phyloP scores from a whole-genome alignment of 2,329 filamentous ascomycete genomes.

The Didymella exigua region DNA sequence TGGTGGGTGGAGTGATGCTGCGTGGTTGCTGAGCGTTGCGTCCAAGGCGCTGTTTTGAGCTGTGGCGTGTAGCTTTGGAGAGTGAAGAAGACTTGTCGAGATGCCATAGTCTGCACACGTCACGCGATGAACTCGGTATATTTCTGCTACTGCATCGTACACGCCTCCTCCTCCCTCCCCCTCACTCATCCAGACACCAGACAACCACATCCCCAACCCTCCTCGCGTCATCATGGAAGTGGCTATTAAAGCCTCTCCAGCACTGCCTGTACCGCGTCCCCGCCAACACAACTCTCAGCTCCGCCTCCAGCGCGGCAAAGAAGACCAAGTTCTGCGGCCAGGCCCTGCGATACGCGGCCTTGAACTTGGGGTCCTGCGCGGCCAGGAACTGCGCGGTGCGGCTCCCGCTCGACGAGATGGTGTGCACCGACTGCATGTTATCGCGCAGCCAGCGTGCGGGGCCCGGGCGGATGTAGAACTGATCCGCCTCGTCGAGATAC shows the following conservation, averaged over 20 bases:
- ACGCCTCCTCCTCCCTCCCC: neutral
- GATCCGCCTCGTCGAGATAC: conserved; percentile 89
- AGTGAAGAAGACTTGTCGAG: too few relatives aligned
- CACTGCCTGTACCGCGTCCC: conserved; percentile 61
- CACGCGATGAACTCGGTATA: too few relatives aligned
- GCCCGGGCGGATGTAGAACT: conserved; percentile 75
- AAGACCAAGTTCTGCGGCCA: conserved; percentile 59
- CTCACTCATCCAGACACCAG: conserved; percentile 54
- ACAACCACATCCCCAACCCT: conserved; percentile 67
- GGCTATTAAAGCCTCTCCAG: conserved; percentile 65
- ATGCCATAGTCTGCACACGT: too few relatives aligned
- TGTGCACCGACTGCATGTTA: conserved; percentile 47
- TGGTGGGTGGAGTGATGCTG: conserved; percentile 64
- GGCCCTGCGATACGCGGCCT: conserved; percentile 22
- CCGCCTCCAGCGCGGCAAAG: conserved; percentile 63
- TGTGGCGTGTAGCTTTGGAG: too few relatives aligned
- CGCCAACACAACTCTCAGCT: conserved; percentile 52
- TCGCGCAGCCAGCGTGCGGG: conserved; percentile 47
- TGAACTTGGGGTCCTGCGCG: conserved; percentile 29
- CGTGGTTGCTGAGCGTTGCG: conserved; percentile 63
- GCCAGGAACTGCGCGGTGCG: conserved; percentile 34
- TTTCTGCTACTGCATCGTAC: too few relatives aligned
- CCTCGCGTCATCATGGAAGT: conserved; percentile 67
- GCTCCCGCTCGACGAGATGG: conserved; percentile 25
- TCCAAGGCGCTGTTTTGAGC: conserved; percentile 51